Evolutionary conservation across 768 basidiomycete species (phyloP).

Genomic region (Phylloporus arenicola): DNA sequence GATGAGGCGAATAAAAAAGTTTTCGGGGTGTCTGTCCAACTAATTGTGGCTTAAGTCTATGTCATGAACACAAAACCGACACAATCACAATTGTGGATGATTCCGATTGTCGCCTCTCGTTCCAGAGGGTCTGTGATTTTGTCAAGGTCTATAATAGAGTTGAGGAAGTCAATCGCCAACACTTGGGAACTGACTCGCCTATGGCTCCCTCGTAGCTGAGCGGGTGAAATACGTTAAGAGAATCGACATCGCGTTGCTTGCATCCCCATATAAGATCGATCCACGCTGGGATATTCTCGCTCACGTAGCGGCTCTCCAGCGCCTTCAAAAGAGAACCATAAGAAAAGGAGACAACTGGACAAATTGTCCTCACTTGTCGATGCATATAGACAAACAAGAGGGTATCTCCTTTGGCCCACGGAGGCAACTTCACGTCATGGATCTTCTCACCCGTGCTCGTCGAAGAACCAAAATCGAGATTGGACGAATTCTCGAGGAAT

Average conservation of each 20-base stretch:
- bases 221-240: constrained; percentile 87
- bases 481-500: constrained; percentile 76
- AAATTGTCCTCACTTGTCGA: constrained; percentile 48
- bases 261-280: constrained; percentile 92
- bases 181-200: constrained; percentile 35
- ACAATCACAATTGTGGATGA: constrained; percentile 86
- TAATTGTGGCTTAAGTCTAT: constrained; percentile 23
- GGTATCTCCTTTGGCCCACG: constrained; percentile 85
- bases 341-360: neutral
- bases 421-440: constrained; percentile 82
- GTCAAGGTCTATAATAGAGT: constrained; percentile 60
- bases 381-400: constrained; percentile 76
- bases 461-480: constrained; percentile 73
- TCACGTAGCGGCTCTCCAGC: constrained; percentile 82
- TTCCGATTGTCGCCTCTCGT: constrained; percentile 88
- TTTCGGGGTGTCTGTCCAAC: constrained; percentile 92
- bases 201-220: constrained; percentile 90
- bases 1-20: constrained; percentile 74
- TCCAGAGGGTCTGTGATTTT: constrained; percentile 80
- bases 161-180: neutral
- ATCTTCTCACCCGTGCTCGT: constrained; percentile 74
- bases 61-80: neutral
- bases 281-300: constrained; percentile 80
- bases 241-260: constrained; percentile 73
- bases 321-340: constrained; percentile 43